phyloP scores from a whole-genome alignment of 2,329 filamentous ascomycete genomes.

The Diplodia scrobiculata region DNA sequence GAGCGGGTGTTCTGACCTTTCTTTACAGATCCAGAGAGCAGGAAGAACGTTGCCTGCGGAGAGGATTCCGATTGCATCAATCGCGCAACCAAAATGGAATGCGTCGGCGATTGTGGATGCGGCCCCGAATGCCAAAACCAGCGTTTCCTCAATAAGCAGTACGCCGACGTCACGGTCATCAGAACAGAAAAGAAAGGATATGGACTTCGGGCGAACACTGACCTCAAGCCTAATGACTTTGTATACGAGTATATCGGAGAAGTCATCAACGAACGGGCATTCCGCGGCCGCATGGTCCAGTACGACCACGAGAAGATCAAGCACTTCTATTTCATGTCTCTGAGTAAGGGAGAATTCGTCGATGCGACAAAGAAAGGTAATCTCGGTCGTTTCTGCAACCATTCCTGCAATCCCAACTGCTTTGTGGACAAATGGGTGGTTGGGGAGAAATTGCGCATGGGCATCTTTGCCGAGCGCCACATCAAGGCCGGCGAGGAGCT shows the following conservation, averaged over 20 bases:
- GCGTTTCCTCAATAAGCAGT: slow-evolving; percentile 87
- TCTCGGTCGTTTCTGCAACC: slow-evolving; percentile 95
- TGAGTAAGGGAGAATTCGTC: slow-evolving; percentile 93
- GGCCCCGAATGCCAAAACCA: slow-evolving; percentile 89
- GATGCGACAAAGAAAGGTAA: slow-evolving; percentile 97
- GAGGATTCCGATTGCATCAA: slow-evolving; percentile 99
- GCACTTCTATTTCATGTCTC: slow-evolving; percentile 99
- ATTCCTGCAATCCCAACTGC: slow-evolving; percentile 98
- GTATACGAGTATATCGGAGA: slow-evolving; percentile 99
- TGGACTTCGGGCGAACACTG: slow-evolving; percentile 77
- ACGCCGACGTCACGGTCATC: slow-evolving; percentile 89
- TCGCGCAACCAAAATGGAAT: slow-evolving; percentile 97
- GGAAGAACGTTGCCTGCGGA: slow-evolving; percentile 79
- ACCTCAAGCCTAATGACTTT: slow-evolving; percentile 82
- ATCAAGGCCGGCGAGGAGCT: slow-evolving; percentile 90
- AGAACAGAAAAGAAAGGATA: slow-evolving; percentile 98
- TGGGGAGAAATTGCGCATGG: slow-evolving; percentile 95
- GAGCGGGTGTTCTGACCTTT: slow-evolving; percentile 39
- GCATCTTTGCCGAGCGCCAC: slow-evolving; percentile 87
- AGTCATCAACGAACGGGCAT: slow-evolving; percentile 90
- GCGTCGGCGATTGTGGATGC: slow-evolving; percentile 82
- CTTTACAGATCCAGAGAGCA: slow-evolving; percentile 52
- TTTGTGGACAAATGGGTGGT: slow-evolving; percentile 99
- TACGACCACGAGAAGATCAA: slow-evolving; percentile 97
- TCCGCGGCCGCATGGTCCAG: slow-evolving; percentile 84